Conservation (phyloP, 2,329 filamentous ascomycete genomes). For the Pseudocercospora eumusae region DNA sequence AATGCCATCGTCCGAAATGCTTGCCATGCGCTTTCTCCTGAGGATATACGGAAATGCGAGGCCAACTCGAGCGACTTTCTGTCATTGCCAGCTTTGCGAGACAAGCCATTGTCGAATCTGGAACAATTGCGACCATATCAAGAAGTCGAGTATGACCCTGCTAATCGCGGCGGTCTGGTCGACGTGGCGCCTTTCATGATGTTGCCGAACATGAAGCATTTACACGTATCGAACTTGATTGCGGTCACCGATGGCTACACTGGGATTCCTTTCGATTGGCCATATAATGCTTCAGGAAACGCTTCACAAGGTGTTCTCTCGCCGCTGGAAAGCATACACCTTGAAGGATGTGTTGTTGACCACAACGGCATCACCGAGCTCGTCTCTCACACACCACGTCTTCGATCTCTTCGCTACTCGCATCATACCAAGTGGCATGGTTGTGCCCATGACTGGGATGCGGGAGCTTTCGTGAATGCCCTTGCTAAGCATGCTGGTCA, state of each 20-base stretch:
- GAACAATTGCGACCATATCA: conserved; percentile 10
- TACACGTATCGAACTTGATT: conserved; percentile 11
- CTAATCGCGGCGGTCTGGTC: background rate
- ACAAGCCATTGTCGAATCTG: conserved; percentile 9
- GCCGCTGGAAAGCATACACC: conserved; percentile 10
- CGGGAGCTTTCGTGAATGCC: conserved; percentile 12
- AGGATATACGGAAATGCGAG: too few species aligned
- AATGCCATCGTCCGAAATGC: background rate
- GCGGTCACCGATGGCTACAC: conserved; percentile 16
- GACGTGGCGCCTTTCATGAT: conserved; percentile 17
- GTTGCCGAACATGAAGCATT: conserved; percentile 13
- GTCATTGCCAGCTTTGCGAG: background rate
- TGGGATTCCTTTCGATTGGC: conserved; percentile 16
- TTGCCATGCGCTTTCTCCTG: too few species aligned
- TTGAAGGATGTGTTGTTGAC: conserved; percentile 18
- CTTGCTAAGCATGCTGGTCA: conserved; percentile 12
- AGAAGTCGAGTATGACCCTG: conserved; percentile 1
- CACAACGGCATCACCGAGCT: conserved; percentile 13
- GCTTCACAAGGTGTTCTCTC: background rate
- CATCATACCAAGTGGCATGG: conserved; percentile 20
- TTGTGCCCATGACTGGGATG: conserved; percentile 16
- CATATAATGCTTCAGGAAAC: background rate
- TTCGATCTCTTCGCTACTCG: conserved; percentile 15
- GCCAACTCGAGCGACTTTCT: too few species aligned
- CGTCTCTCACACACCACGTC: conserved; percentile 9